phyloP scores from a whole-genome alignment of 495 filamentous ascomycete genomes.

The Penicillium daleae region DNA sequence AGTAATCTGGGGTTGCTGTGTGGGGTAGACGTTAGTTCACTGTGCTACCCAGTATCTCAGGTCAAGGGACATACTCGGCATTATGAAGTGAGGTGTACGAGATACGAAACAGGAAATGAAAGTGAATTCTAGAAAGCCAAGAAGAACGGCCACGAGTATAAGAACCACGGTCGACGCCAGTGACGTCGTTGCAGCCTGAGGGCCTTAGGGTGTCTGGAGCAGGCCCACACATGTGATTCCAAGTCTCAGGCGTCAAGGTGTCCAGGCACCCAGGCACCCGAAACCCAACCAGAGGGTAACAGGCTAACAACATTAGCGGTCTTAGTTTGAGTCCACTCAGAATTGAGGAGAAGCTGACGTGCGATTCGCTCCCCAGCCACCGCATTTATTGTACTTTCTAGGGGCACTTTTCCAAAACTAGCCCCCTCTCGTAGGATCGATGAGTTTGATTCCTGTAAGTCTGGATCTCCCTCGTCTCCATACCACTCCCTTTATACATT shows the following conservation, averaged over 20 bases:
- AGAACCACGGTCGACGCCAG: conserved; percentile 14
- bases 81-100: conserved; percentile 18
- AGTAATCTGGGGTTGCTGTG: conserved; percentile 29
- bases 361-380: conserved; percentile 10
- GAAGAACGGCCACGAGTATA: background rate
- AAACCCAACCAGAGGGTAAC: background rate
- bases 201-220: background rate
- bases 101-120: background rate
- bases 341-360: background rate
- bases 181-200: conserved; percentile 27
- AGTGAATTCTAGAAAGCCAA: background rate
- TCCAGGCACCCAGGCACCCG: background rate
- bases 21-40: conserved; percentile 7
- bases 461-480: background rate
- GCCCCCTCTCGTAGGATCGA: conserved; percentile 3
- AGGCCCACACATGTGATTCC: background rate
- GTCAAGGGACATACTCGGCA: conserved; percentile 30
- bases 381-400: background rate
- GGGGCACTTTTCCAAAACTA: conserved; percentile 4
- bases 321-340: background rate
- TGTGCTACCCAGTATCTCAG: background rate
- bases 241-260: conserved; percentile 1
- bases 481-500: background rate
- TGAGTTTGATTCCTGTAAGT: background rate
- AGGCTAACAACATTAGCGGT: background rate